phyloP scores from a whole-genome alignment of 106 monocot genomes.

The Allium cepa region DNA sequence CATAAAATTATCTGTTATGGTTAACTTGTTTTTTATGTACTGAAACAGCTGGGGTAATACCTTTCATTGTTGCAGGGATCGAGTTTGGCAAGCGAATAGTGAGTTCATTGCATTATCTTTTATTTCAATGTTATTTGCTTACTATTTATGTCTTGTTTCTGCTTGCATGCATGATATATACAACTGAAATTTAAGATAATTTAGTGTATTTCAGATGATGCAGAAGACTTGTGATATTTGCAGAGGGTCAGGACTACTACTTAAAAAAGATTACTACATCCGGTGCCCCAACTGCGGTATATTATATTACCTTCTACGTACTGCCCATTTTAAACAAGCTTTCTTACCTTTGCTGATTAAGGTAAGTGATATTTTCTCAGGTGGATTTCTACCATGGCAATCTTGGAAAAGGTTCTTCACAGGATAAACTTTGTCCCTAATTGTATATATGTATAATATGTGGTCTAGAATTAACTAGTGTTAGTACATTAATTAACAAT shows the following conservation, averaged over 20 bases:
- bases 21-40: background rate
- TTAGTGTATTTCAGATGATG: slow-evolving; percentile 25
- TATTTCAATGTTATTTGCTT: no score
- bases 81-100: slow-evolving; percentile 93
- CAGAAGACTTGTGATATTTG: slow-evolving; percentile 72
- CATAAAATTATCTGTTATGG: background rate
- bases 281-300: slow-evolving; percentile 89
- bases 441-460: no score
- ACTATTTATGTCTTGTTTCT: no score
- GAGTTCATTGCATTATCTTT: slow-evolving; percentile 10
- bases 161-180: no score
- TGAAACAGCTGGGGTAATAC: slow-evolving; percentile 60
- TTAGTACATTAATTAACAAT: no score
- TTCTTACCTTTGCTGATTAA: background rate
- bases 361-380: slow-evolving; percentile 22
- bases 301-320: background rate
- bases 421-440: slow-evolving; percentile 22
- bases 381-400: slow-evolving; percentile 95
- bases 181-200: no score
- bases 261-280: slow-evolving; percentile 24
- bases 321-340: no score
- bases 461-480: no score
- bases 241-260: slow-evolving; percentile 70
- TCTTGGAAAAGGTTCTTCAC: slow-evolving; percentile 94
- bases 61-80: slow-evolving; percentile 73